Evolutionary conservation across 768 basidiomycete genomes (phyloP), one percentile per base, ranked within the genome.

Genomic region (Psilocybe sp.): DNA sequence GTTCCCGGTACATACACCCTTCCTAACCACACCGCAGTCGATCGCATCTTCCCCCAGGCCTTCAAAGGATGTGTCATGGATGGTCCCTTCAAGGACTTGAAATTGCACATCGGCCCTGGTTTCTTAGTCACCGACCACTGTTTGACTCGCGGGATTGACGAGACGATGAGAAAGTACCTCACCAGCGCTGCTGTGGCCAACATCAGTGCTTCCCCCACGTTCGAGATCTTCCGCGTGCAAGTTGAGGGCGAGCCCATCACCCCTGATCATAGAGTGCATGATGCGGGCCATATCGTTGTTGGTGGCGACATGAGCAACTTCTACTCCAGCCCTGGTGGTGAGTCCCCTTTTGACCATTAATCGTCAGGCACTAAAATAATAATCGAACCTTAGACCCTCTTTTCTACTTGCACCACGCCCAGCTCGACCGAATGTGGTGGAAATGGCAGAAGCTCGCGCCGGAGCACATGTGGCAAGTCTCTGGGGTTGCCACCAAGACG

Each of bases 391-490:
- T 23, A 52, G 54, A 52, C 15, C 51, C 54, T 15, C 35, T 73
- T 10, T 72, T 72, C 57, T 70, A 68, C 51, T 55, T 70, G 8
- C 69, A 72, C 50, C 69, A 73, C 46, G 62, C 66, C 3, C 69
- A 69, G 44, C 53, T 73, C 20, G 69, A 72, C 40, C 62, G 69
- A 12, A 57, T 73, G 3, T 74, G 72, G 72, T 70, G 69, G 71
- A 28, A 52, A 5, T 28, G 23, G 23, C 23, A 28, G 23, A 28
- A 28, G 7, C 23, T 28, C 23, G 23, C 23, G 23, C 23, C 23
- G 23, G 4, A 28, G 4, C 23, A 28, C 23, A 28, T 28, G 23
- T 28, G 23, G 23, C 23, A 28, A 28, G 23, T 28, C 23, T 28
- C 23, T 7, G 23, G 23, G 4, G 23, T 28, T 28, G 23, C 23